phyloP scores from a whole-genome alignment of 371 early-diverging fungal genomes.

The Mortierella sp. region DNA sequence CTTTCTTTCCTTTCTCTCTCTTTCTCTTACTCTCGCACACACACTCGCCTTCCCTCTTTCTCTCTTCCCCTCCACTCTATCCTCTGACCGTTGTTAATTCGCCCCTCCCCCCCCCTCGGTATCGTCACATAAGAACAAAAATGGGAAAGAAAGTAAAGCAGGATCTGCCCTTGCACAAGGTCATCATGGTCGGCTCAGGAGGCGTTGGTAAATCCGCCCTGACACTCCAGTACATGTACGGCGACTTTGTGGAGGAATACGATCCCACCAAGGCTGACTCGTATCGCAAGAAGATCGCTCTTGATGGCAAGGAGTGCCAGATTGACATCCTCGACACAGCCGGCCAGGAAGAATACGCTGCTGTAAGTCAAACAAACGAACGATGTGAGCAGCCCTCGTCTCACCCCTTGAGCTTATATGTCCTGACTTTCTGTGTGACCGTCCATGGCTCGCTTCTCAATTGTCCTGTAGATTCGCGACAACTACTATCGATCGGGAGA shows the following conservation, averaged over 20 bases:
- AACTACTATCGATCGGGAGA: slow-evolving; percentile 93
- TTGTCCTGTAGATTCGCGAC: slow-evolving; percentile 77
- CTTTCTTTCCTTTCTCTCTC: slow-evolving; percentile 1
- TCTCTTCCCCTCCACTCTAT: background rate
- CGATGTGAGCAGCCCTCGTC: background rate
- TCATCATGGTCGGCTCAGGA: slow-evolving; percentile 94
- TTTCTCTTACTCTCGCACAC: background rate
- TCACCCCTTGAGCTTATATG: background rate
- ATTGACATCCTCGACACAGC: slow-evolving; percentile 96
- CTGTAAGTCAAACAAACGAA: slow-evolving; percentile 67
- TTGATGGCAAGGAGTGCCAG: slow-evolving; percentile 80
- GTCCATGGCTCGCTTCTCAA: background rate
- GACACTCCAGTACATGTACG: slow-evolving; percentile 92
- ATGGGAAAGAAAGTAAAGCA: slow-evolving; percentile 67
- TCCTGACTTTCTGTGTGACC: background rate
- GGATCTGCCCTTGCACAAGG: slow-evolving; percentile 82
- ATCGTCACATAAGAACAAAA: background rate
- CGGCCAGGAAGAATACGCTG: slow-evolving; percentile 91
- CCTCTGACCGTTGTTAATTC: background rate
- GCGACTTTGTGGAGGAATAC: slow-evolving; percentile 95
- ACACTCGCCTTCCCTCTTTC: background rate
- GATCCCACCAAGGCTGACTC: slow-evolving; percentile 97
- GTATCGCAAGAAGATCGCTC: slow-evolving; percentile 76
- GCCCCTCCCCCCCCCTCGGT: background rate
- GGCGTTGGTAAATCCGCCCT: slow-evolving; percentile 95